Evolutionary conservation across 148 eudicot species (phyloP).

Genomic region (Suaeda aralocaspica): DNA sequence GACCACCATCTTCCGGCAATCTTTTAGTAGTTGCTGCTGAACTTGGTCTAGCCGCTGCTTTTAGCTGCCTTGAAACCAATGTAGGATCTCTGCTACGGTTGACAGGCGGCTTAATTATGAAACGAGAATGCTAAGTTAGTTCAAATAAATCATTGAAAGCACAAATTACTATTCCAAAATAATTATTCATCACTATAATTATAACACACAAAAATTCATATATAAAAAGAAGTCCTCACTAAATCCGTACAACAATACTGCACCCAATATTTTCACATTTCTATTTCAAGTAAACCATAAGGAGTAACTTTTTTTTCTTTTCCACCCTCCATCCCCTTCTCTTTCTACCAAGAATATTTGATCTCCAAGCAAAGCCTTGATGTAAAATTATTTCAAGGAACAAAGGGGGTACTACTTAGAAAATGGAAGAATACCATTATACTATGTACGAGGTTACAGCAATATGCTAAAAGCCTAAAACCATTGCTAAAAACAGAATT

Average conservation of each 20-base stretch:
- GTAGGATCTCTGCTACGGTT: slow-evolving; percentile 36
- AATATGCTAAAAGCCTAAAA: slow-evolving; percentile 1
- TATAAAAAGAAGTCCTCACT: too few species aligned
- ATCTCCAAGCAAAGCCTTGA: not conserved
- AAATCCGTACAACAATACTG: not conserved
- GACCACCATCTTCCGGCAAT: slow-evolving; percentile 41
- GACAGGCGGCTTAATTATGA: slow-evolving; percentile 35
- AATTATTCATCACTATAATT: not conserved
- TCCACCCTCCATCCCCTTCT: not conserved
- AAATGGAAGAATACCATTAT: too few species aligned
- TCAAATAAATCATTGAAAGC: slow-evolving; percentile 4
- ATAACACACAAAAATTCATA: not conserved
- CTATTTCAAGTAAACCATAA: not conserved
- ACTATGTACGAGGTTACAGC: not conserved
- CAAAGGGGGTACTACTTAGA: not conserved
- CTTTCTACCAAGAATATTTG: not conserved
- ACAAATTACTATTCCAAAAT: not conserved
- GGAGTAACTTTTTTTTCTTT: too few species aligned
- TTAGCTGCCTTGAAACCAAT: slow-evolving; percentile 39
- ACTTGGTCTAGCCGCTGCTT: slow-evolving; percentile 32
- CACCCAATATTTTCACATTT: not conserved
- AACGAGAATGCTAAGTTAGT: slow-evolving; percentile 20
- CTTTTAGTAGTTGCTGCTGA: slow-evolving; percentile 40
- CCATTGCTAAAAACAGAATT: not conserved
- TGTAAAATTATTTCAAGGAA: not conserved